These are phyloP conservation scores for Suillus alpinus DNA, from an alignment of 768 basidiomycete species.

Conservation along the genomic window DNA sequence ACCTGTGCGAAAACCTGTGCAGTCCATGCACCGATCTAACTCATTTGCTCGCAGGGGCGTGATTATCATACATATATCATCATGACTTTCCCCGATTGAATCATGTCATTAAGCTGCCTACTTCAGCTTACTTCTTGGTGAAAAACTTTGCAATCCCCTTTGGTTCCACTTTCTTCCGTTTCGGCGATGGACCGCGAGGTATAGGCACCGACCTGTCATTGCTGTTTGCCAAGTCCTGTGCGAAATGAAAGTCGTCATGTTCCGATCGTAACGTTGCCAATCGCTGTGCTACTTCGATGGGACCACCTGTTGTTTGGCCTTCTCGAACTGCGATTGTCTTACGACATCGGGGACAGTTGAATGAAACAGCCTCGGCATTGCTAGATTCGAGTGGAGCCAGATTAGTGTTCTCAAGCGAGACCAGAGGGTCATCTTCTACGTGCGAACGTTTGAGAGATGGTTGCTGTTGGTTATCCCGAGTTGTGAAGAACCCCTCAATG, in stretches of 20 bases:
- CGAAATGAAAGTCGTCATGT: slow-evolving; percentile 90
- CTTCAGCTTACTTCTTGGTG: slow-evolving; percentile 25
- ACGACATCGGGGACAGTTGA: slow-evolving; percentile 58
- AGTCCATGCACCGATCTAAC: not conserved
- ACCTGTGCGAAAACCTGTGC: slow-evolving; percentile 6
- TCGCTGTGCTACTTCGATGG: slow-evolving; percentile 29
- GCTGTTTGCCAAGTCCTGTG: slow-evolving; percentile 65
- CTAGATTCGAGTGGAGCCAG: not conserved
- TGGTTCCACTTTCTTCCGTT: slow-evolving; percentile 19
- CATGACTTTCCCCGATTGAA: not conserved
- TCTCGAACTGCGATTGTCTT: slow-evolving; percentile 40
- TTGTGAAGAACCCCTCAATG: slow-evolving; percentile 83
- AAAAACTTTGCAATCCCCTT: slow-evolving; percentile 51
- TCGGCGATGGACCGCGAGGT: slow-evolving; percentile 13
- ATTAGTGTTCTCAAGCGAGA: not conserved
- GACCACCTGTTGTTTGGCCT: slow-evolving; percentile 15
- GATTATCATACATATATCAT: not conserved
- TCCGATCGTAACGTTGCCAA: slow-evolving; percentile 54
- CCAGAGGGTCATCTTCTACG: slow-evolving; percentile 24
- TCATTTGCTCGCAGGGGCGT: not conserved
- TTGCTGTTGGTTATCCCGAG: slow-evolving; percentile 20
- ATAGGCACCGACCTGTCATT: slow-evolving; percentile 13
- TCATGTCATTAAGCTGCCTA: not conserved
- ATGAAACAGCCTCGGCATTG: slow-evolving; percentile 31
- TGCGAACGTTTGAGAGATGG: slow-evolving; percentile 38